Base-by-base conservation (phyloP, 441 rosid genomes). In the Erodium moschatum region DNA sequence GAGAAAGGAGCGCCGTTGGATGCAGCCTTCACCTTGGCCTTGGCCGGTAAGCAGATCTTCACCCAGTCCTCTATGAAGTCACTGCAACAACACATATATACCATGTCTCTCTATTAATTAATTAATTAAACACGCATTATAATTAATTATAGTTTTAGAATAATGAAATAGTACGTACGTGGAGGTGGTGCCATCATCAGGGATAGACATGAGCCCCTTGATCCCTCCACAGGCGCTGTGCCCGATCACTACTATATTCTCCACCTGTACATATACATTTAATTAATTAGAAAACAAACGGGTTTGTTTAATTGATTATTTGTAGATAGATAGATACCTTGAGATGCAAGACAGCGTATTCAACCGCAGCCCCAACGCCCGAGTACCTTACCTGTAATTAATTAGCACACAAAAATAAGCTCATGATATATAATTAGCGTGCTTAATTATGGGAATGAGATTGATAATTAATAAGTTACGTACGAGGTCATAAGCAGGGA, bases 1-100 rank as follows among this genome's bases (percentile, higher is more conserved):
- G 72, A 78, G 31, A 91, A 78, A 35, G 77, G 31, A 38, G 70
- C 31, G 8, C 64, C 71, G 13, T 81, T 79, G 52, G 78, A 70
- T 33, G 80, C 88, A 15, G 97, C 71, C 18, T 75, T 9, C 66
- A 91, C 92, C 84, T 89, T 91, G 48, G 76, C 13, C 86, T 82
- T 94, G 66, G 97, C 98, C 2, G 96, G 89, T 50, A 88, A 40
- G 63, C 91, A 74, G 64, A 91, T 77, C 70, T 86, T 87, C 20
- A 94, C 98, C 98, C 98, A 94, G 24, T 94, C 97, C 79, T 94
- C 97, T 4, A 94, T 94, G 85, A 94, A 94, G 65, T 94, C 97
- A 70, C 98, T 94, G 86, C 81, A 79, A 31, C 13, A 4, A 18
- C 10, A 33, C 4, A 33, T 5, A 33, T 33, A 33, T 5, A 29